phyloP scores from a whole-genome alignment of 306 rosid genomes.

The Cucumis melo region DNA sequence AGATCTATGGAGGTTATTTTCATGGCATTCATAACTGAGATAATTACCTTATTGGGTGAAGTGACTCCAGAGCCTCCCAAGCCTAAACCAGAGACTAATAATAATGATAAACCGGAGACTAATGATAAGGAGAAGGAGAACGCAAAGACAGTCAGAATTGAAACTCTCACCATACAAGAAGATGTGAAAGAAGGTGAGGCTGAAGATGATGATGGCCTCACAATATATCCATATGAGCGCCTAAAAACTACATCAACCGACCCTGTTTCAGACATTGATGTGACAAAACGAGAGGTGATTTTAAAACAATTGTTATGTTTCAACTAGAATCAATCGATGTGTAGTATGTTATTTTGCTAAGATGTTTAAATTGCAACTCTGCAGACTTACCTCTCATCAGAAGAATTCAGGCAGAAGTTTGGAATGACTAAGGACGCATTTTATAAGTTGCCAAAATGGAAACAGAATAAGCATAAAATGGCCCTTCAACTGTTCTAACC shows the following conservation, averaged over 20 bases:
- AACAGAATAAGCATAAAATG: slow-evolving; percentile 95
- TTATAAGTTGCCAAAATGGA: slow-evolving; percentile 87
- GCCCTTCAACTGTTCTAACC: slow-evolving; percentile 68
- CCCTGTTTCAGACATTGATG: slow-evolving; percentile 65
- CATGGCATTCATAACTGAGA: not conserved
- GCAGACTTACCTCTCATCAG: slow-evolving; percentile 80
- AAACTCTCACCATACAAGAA: slow-evolving; percentile 68
- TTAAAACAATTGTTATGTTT: slow-evolving; percentile 2
- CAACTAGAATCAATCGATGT: not conserved
- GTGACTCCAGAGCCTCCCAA: slow-evolving; percentile 26
- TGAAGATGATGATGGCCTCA: slow-evolving; percentile 68
- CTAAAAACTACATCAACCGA: slow-evolving; percentile 47
- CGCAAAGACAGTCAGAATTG: slow-evolving; percentile 36
- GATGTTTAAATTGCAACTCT: slow-evolving; percentile 16
- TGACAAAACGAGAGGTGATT: slow-evolving; percentile 86
- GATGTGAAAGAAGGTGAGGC: slow-evolving; percentile 78
- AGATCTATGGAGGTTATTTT: not conserved
- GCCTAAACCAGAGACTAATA: slow-evolving; percentile 28
- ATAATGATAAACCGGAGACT: not conserved
- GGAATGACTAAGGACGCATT: slow-evolving; percentile 65
- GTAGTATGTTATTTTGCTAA: slow-evolving; percentile 16
- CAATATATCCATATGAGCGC: slow-evolving; percentile 58
- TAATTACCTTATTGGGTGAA: slow-evolving; percentile 16
- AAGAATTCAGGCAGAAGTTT: slow-evolving; percentile 63
- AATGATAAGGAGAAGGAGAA: slow-evolving; percentile 11